phyloP scores from a whole-genome alignment of 2,329 filamentous ascomycete species.

The Phaeomoniella chlamydospora region DNA sequence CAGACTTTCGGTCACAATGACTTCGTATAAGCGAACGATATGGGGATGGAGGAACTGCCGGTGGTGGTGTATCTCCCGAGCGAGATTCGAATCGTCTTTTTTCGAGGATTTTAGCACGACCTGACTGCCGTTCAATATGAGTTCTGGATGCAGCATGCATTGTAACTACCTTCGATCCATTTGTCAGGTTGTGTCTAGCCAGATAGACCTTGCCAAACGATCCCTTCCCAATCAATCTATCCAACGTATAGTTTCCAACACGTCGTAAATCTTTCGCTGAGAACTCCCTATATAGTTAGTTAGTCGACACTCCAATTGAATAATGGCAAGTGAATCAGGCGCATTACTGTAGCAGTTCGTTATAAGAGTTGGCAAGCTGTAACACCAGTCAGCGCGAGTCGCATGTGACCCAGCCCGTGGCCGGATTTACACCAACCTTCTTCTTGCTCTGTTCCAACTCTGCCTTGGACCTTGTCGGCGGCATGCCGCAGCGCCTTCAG shows the following conservation, averaged over 20 bases:
- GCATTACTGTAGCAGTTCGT: conserved; percentile 82
- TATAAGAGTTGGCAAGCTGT: conserved; percentile 92
- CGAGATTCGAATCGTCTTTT: conserved; percentile 88
- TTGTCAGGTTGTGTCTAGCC: conserved; percentile 90
- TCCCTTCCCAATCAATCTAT: conserved; percentile 86
- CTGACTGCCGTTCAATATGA: conserved; percentile 28
- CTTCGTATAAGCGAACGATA: conserved; percentile 91
- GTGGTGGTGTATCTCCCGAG: conserved; percentile 95
- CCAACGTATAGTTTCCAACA: conserved; percentile 89
- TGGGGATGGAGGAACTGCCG: conserved; percentile 95
- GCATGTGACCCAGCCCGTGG: not conserved
- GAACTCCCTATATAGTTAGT: conserved; percentile 57
- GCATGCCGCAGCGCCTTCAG: conserved; percentile 17
- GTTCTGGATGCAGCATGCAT: conserved; percentile 1
- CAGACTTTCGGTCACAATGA: conserved; percentile 86
- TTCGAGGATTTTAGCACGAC: conserved; percentile 97
- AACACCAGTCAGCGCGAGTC: conserved; percentile 8
- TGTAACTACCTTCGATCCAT: conserved; percentile 74
- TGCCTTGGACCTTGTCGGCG: conserved; percentile 33
- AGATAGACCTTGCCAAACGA: conserved; percentile 98
- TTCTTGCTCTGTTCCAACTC: conserved; percentile 45
- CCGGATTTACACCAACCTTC: conserved; percentile 28
- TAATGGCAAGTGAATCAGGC: conserved; percentile 3
- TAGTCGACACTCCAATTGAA: not conserved
- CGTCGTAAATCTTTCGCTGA: conserved; percentile 77